Evolutionary conservation across 805 yeast genomes (phyloP).

Genomic region (Metschnikowia arizonensis): DNA sequence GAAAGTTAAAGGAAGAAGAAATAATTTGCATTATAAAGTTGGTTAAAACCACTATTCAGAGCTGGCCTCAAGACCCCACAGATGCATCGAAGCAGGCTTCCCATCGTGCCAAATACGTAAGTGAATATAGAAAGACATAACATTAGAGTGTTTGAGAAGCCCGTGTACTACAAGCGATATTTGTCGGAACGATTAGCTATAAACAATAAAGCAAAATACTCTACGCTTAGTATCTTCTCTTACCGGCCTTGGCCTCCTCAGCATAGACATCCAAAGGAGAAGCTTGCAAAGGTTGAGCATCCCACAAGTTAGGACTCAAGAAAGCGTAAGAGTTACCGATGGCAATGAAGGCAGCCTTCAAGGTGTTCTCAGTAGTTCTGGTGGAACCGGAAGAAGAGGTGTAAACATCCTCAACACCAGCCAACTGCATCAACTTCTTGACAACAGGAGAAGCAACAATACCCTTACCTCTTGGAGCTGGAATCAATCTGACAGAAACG

Average conservation of each 20-base stretch:
- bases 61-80: neutral
- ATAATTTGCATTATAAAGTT: neutral
- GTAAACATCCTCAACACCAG: slow-evolving; percentile 99
- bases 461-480: slow-evolving; percentile 99
- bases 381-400: slow-evolving; percentile 98
- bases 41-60: neutral
- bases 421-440: slow-evolving; percentile 97
- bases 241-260: slow-evolving; percentile 63
- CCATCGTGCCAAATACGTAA: neutral
- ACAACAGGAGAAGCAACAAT: slow-evolving; percentile 99
- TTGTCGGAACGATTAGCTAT: slow-evolving; percentile 5
- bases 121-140: neutral
- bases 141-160: neutral
- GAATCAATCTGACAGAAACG: slow-evolving; percentile 95
- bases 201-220: slow-evolving; percentile 2
- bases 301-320: slow-evolving; percentile 99
- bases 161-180: neutral
- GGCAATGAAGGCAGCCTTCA: slow-evolving; percentile 99
- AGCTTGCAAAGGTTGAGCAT: slow-evolving; percentile 72
- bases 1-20: slow-evolving; percentile 2
- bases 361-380: slow-evolving; percentile 99
- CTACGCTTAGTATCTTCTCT: slow-evolving; percentile 65
- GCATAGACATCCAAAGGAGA: slow-evolving; percentile 96
- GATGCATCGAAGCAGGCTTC: slow-evolving; percentile 4
- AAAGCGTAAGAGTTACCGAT: slow-evolving; percentile 99